phyloP scores from a whole-genome alignment of 176 grass and related monocot species.

The Oryza brachyantha region DNA sequence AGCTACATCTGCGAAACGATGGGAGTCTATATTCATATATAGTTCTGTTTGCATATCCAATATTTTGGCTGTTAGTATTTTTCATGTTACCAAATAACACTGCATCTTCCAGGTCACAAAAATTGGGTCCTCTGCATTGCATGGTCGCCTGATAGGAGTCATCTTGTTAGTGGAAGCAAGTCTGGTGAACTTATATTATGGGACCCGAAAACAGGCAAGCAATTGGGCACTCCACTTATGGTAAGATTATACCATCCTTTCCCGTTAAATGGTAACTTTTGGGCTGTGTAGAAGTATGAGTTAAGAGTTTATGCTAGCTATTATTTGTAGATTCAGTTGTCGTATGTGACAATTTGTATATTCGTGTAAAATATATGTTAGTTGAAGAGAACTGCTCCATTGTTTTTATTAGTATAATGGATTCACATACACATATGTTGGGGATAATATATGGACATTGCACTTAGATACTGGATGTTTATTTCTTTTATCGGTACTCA shows the following conservation, averaged over 20 bases:
- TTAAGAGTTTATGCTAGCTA: not conserved
- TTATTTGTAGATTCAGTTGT: not conserved
- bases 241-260: constrained; percentile 39
- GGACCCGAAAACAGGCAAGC: constrained; percentile 91
- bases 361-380: not conserved
- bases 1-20: too few relatives aligned
- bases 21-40: too few relatives aligned
- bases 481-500: not conserved
- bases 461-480: not conserved
- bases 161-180: constrained; percentile 97
- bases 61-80: too few relatives aligned
- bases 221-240: constrained; percentile 60
- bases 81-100: not conserved
- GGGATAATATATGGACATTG: not conserved
- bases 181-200: constrained; percentile 84
- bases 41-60: not conserved
- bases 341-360: constrained; percentile 8
- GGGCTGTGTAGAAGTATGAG: not conserved
- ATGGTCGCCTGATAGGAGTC: constrained; percentile 90
- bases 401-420: not conserved
- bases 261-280: not conserved
- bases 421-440: not conserved
- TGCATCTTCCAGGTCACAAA: constrained; percentile 79
- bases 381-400: not conserved
- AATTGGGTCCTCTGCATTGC: constrained; percentile 96